Evolutionary conservation across 1,139 yeast species (phyloP).

Genomic region (Suhomyces panamericanus): DNA sequence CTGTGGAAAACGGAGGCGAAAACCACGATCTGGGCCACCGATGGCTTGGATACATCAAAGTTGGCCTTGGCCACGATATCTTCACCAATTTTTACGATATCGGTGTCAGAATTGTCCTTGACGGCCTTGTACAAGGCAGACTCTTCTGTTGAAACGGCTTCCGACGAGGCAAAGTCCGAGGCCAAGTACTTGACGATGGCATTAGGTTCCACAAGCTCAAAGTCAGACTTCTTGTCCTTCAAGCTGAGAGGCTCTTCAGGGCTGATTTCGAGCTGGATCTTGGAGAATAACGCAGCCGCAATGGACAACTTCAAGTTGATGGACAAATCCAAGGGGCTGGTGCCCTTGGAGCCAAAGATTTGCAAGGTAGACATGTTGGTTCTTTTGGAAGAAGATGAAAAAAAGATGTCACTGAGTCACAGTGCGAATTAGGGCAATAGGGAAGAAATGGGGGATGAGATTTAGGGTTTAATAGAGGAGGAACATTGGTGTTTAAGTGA

Average conservation of each 20-base stretch:
- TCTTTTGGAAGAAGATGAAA: neutral
- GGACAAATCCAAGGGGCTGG: constrained; percentile 37
- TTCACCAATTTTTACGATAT: constrained; percentile 3
- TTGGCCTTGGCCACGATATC: constrained; percentile 13
- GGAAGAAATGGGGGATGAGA: neutral
- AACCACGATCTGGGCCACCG: constrained; percentile 47
- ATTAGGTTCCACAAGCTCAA: constrained; percentile 71
- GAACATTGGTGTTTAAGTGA: neutral
- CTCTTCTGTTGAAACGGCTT: constrained; percentile 32
- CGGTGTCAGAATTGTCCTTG: constrained; percentile 8
- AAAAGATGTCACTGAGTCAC: constrained; percentile 2
- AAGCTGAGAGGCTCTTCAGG: constrained; percentile 42
- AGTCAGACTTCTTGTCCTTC: constrained; percentile 34
- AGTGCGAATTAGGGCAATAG: neutral
- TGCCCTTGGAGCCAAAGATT: constrained; percentile 20
- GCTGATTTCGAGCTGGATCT: constrained; percentile 27
- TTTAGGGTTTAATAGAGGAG: neutral
- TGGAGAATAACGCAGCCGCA: constrained; percentile 44
- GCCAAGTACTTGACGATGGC: constrained; percentile 76
- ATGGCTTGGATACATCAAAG: constrained; percentile 18
- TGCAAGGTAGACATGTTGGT: constrained; percentile 5
- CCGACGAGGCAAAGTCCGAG: constrained; percentile 40
- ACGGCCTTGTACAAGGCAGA: constrained; percentile 19
- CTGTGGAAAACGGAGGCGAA: constrained; percentile 47
- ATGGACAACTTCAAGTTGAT: constrained; percentile 62